phyloP scores from a whole-genome alignment of 352 stramenopile genomes.

The Phytophthora rubi region DNA sequence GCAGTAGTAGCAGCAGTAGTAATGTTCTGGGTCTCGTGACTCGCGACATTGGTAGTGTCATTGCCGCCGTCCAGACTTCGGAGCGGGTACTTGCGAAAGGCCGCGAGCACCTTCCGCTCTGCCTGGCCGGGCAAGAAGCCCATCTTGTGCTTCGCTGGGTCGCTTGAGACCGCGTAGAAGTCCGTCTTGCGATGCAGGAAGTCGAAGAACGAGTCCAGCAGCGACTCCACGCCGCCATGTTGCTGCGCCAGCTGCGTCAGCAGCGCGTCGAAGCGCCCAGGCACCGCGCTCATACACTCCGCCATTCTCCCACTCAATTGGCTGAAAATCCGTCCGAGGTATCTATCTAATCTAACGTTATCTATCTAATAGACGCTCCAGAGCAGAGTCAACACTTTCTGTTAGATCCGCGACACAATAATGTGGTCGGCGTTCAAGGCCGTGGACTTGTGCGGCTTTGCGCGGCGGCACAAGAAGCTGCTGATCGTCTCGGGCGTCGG shows the following conservation, averaged over 20 bases:
- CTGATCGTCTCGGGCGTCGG: conserved; percentile 59
- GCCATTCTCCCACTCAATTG: background rate
- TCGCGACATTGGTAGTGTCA: background rate
- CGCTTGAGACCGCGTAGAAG: conserved; percentile 91
- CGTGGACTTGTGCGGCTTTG: conserved; percentile 61
- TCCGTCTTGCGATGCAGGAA: conserved; percentile 98
- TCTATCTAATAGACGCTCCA: background rate
- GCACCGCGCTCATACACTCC: conserved; percentile 37
- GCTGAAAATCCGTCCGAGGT: background rate
- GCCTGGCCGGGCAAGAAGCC: conserved; percentile 70
- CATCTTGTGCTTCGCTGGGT: conserved; percentile 59
- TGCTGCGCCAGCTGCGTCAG: conserved; percentile 89
- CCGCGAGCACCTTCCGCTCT: conserved; percentile 64
- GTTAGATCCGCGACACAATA: background rate
- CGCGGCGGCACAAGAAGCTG: conserved; percentile 69
- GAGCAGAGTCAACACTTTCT: background rate
- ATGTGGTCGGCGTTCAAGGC: conserved; percentile 79
- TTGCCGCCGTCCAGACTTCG: conserved; percentile 51
- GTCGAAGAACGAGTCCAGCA: conserved; percentile 97
- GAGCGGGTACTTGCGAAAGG: conserved; percentile 74
- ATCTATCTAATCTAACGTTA: background rate
- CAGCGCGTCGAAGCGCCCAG: conserved; percentile 72
- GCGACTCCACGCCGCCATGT: conserved; percentile 93
- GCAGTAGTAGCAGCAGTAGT: background rate
- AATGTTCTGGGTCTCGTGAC: background rate